phyloP scores from a whole-genome alignment of 257 asterid genomes.

The Solanum pinnatisectum region DNA sequence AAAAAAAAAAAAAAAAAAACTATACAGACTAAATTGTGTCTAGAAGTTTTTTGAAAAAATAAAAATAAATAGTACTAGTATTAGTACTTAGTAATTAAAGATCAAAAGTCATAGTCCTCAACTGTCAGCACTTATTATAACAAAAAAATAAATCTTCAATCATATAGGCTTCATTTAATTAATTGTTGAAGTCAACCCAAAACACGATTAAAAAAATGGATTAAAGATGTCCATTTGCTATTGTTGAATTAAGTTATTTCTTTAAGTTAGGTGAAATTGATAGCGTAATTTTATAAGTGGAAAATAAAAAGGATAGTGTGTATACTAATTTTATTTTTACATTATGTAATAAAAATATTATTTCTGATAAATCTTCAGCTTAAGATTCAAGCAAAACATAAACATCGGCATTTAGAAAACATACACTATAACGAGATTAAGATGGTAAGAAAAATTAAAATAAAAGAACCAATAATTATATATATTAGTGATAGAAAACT shows the following conservation, averaged over 20 bases:
- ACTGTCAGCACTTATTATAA: background rate
- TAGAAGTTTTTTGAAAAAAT: background rate
- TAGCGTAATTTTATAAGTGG: background rate
- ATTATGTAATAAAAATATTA: background rate
- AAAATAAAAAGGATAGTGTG: background rate
- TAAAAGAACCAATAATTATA: background rate
- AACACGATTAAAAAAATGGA: background rate
- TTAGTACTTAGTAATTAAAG: background rate
- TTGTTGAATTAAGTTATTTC: background rate
- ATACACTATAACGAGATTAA: background rate
- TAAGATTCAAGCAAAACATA: background rate
- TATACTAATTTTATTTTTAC: background rate
- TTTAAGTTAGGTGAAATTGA: background rate
- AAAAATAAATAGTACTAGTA: background rate
- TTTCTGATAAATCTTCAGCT: background rate
- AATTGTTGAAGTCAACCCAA: background rate
- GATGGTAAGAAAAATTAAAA: background rate
- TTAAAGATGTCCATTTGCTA: background rate
- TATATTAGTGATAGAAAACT: background rate
- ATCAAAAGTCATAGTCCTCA: background rate
- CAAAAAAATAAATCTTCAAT: background rate
- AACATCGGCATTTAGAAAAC: background rate
- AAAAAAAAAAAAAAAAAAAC: no score
- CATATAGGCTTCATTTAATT: background rate
- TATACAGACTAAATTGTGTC: background rate